Base-by-base conservation (phyloP, 1,284 basidiomycete species). In the Amylostereum chailletii region DNA sequence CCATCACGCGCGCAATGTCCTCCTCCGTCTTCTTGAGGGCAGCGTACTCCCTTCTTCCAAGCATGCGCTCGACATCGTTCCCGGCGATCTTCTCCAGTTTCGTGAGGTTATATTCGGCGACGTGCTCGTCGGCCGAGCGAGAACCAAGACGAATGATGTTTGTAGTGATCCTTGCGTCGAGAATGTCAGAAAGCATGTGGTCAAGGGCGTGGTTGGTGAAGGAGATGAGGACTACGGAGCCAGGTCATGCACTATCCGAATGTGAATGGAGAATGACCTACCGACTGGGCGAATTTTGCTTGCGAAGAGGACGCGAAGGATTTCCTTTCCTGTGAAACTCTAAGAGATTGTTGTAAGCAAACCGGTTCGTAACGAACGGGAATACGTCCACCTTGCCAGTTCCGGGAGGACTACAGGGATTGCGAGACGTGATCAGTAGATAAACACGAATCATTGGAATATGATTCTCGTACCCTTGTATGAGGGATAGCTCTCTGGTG, bases 131-230 rank as follows among this genome's bases (percentile, higher is more conserved):
- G 2, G 43, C 38, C 9, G 53, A 40, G 9, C 51, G 43, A 3
- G 53, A 55, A 10, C 52, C 56, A 8, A 55, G 51, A 29, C 48
- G 46, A 32, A 58, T 45, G 19, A 55, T 27, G 4, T 49, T 52
- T 2, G 31, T 49, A 2, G 56, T 53, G 46, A 60, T 57, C 19
- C 51, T 44, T 2, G 45, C 47, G 38, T 55, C 50, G 33, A 56
- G 42, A 9, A 57, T 34, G 1, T 56, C 55, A 0, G 45, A 44
- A 3, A 57, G 42, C 53, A 57, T 47, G 31, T 57, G 56, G 34
- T 57, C 56, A 10, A 57, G 51, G 32, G 56, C 56, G 33, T 55
- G 56, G 19, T 57, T 57, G 7, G 56, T 57, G 42, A 48, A 57
- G 1, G 56, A 53, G 3, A 57, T 57, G 38, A 57, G 43, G 4